Evolutionary conservation across 805 yeast genomes (phyloP).

Genomic region (Wickerhamiella vanderwaltii): DNA sequence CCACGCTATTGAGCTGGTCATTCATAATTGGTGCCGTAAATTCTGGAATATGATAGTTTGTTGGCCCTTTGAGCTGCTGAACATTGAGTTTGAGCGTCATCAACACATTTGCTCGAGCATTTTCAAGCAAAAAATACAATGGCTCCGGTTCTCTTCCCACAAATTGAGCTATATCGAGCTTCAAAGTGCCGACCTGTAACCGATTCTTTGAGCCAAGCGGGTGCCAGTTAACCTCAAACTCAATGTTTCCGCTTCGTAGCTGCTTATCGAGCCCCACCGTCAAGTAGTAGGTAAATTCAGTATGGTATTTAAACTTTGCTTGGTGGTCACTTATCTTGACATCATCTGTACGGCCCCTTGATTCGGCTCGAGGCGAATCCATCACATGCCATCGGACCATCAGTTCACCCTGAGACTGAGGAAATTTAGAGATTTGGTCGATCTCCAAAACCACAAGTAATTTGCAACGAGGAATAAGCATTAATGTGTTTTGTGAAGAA

Average conservation of each 20-base stretch:
- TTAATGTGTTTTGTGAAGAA: too few relatives aligned
- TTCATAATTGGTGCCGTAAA: conserved; percentile 38
- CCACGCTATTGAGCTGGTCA: conserved; percentile 3
- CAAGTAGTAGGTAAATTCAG: conserved; percentile 32
- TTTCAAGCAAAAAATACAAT: conserved; percentile 50
- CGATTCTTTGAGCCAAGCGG: conserved; percentile 28
- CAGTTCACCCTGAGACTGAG: conserved; percentile 61
- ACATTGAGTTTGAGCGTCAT: conserved; percentile 39
- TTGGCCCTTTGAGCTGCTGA: conserved; percentile 34
- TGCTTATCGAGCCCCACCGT: conserved; percentile 28
- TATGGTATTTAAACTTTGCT: conserved; percentile 37
- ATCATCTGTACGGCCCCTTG: conserved; percentile 36
- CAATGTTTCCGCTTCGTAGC: conserved; percentile 30
- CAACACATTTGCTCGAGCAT: conserved; percentile 66
- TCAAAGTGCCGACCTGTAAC: conserved; percentile 50
- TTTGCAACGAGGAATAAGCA: conserved; percentile 34
- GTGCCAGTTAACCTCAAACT: conserved; percentile 37
- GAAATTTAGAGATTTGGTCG: conserved; percentile 69
- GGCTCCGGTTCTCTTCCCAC: conserved; percentile 41
- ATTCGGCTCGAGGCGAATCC: conserved; percentile 37
- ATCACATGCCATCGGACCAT: conserved; percentile 50
- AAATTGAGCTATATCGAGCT: conserved; percentile 61
- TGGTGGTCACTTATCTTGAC: conserved; percentile 40
- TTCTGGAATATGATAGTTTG: conserved; percentile 30
- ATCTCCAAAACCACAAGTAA: conserved; percentile 49